phyloP scores from a whole-genome alignment of 1,139 yeast species.

The Pneumocystis canis region DNA sequence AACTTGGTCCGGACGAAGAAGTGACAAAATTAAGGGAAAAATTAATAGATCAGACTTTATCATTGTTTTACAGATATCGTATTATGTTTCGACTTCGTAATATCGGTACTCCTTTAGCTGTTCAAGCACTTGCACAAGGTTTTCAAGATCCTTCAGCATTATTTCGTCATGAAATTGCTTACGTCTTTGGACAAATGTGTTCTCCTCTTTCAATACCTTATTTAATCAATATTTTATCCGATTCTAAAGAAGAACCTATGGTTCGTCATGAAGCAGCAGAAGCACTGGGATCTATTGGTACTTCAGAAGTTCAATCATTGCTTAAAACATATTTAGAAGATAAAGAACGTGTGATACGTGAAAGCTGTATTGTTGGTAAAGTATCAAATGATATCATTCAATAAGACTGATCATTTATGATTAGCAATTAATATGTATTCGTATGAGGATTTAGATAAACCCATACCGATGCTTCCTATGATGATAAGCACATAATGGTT shows the following conservation, averaged over 20 bases:
- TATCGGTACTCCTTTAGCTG: constrained; percentile 83
- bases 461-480: no score
- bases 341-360: constrained; percentile 78
- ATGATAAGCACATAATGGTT: no score
- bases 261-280: constrained; percentile 99
- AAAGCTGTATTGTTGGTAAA: no score
- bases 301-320: constrained; percentile 89
- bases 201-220: constrained; percentile 88
- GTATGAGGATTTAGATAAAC: no score
- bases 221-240: constrained; percentile 62
- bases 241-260: constrained; percentile 82
- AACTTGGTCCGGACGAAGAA: constrained; percentile 30
- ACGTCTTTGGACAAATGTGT: constrained; percentile 92
- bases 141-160: constrained; percentile 81
- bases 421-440: no score
- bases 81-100: constrained; percentile 98
- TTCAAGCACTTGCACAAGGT: constrained; percentile 80
- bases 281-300: constrained; percentile 91
- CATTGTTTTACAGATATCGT: constrained; percentile 87
- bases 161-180: constrained; percentile 94
- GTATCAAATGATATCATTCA: no score
- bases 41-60: constrained; percentile 62
- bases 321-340: constrained; percentile 65
- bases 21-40: constrained; percentile 51
- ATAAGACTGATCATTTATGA: no score